Percentiles rank a stretch among this genome's conserved stretches.
These are phyloP conservation scores for Trichoderma sp. DNA, from an alignment of 2,329 filamentous ascomycete species.

Conservation along the genomic window DNA sequence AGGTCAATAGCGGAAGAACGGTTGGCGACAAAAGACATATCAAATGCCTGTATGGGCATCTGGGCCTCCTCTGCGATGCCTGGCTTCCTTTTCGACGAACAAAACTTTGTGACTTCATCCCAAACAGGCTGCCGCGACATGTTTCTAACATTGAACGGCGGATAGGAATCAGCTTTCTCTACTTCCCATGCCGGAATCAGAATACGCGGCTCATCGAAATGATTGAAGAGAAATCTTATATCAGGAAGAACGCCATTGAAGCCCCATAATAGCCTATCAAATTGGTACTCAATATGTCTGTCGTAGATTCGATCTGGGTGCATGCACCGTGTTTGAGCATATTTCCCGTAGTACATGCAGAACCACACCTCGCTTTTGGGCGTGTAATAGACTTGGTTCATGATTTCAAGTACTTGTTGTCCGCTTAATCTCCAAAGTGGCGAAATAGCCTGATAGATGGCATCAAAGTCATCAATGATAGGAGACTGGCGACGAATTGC, in stretches of 20 bases:
- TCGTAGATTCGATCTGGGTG: slow-evolving; percentile 40
- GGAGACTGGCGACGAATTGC: slow-evolving; percentile 62
- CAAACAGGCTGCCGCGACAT: slow-evolving; percentile 37
- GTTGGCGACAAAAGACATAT: slow-evolving; percentile 43
- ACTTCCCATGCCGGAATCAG: slow-evolving; percentile 34
- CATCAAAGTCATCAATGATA: slow-evolving; percentile 71
- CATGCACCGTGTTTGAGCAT: slow-evolving; percentile 36
- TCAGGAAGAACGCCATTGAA: slow-evolving; percentile 38
- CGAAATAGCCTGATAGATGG: slow-evolving; percentile 42
- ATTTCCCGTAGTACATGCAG: slow-evolving; percentile 36
- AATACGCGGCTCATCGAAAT: slow-evolving; percentile 51
- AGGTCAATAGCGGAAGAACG: slow-evolving; percentile 38
- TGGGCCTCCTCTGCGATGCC: background rate
- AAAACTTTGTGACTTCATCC: slow-evolving; percentile 38
- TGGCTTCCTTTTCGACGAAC: slow-evolving; percentile 21
- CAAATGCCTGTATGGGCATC: slow-evolving; percentile 28
- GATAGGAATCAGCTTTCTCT: background rate
- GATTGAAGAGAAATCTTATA: slow-evolving; percentile 48
- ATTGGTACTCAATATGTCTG: slow-evolving; percentile 36
- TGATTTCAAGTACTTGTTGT: slow-evolving; percentile 34
- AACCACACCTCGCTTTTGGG: slow-evolving; percentile 40
- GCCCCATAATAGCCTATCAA: slow-evolving; percentile 37
- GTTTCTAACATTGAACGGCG: slow-evolving; percentile 31
- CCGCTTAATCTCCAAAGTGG: slow-evolving; percentile 47
- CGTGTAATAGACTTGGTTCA: slow-evolving; percentile 32